Base-by-base conservation (phyloP, 2,329 filamentous ascomycete species). In the Xylaria sp. region DNA sequence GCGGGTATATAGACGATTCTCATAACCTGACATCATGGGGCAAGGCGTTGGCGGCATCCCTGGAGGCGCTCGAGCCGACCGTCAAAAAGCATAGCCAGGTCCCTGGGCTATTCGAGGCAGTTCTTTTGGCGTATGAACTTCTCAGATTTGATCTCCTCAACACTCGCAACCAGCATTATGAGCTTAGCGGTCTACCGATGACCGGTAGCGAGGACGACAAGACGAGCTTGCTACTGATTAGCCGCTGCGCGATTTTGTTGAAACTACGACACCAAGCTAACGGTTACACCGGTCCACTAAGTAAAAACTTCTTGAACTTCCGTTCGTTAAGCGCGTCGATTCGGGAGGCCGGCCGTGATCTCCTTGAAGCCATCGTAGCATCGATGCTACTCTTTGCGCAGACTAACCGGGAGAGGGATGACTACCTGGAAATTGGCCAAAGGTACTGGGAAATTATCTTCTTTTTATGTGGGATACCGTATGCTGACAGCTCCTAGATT, bases 231-330 rank as follows among this genome's bases (percentile, higher is more conserved):
- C 81, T 94, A 50, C 81, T 99, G 41, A 86, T 97, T 65, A 94
- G 92, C 63, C 88, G 94, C 38, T 88, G 92, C 57, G 90, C 92
- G 13, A 92, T 90, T 48, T 78, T 97, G 53, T 83, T 92, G 47
- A 91, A 89, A 67, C 79, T 97, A 57, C 85, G 87, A 26, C 94
- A 99, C 70, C 84, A 90, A 63, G 81, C 83, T 2, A 92, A 93
- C 63, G 94, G 94, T 24, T 99, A 97, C 73, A 97, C 93, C 1
- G 94, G 94, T 0, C 93, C 94, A 1, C 81, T 99, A 1, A 96
- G 92, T 78, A 88, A 94, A 72, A 92, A 93, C 62, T 80, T 97
- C 48, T 80, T 99, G 39, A 87, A 86, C 21, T 99, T 92, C 77
- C 89, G 91, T 56, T 92, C 91, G 1, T 80, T 97, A 53, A 86